Evolutionary conservation across 306 rosid species (phyloP), one percentile per base, ranked within the genome.

Genomic region (Citrullus mucosospermus): DNA sequence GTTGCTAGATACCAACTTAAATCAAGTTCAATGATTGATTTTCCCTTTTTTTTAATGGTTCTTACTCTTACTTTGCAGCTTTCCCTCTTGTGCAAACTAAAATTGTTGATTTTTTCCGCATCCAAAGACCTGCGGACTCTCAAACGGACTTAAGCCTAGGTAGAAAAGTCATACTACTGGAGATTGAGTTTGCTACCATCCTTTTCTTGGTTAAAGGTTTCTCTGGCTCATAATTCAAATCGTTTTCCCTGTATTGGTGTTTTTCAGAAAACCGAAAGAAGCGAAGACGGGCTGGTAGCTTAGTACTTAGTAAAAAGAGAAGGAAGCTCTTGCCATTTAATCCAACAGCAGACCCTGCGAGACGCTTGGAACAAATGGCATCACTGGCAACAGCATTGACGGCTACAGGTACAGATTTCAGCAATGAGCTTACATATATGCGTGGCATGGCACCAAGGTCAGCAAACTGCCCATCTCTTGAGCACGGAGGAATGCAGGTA

Each of bases 401-500:
- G 2, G 89, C 96, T 8, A 91, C 97, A 5, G 86, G 87, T 13
- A 76, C 99, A 2, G 82, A 87, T 60, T 95, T 87, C 82, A 86
- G 97, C 60, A 88, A 95, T 57, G 81, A 84, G 82, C 97, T 95
- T 53, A 88, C 87, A 39, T 92, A 92, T 69, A 73, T 78, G 60
- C 87, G 88, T 72, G 88, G 91, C 73, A 89, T 95, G 97, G 97
- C 97, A 0, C 91, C 92, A 2, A 87, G 87, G 75, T 81, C 88
- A 22, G 99, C 97, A 2, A 95, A 95, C 83, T 55, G 79, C 39
- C 77, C 97, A 15, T 83, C 83, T 81, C 83, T 85, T 25, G 99
- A 95, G 82, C 87, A 56, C 18, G 97, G 90, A 30, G 99, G 99
- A 81, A 95, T 95, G 97, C 97, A 92, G 97, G 99, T 92, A 85